Base-by-base conservation (phyloP, 2,329 filamentous ascomycete species). In the Verticillium alfalfae region DNA sequence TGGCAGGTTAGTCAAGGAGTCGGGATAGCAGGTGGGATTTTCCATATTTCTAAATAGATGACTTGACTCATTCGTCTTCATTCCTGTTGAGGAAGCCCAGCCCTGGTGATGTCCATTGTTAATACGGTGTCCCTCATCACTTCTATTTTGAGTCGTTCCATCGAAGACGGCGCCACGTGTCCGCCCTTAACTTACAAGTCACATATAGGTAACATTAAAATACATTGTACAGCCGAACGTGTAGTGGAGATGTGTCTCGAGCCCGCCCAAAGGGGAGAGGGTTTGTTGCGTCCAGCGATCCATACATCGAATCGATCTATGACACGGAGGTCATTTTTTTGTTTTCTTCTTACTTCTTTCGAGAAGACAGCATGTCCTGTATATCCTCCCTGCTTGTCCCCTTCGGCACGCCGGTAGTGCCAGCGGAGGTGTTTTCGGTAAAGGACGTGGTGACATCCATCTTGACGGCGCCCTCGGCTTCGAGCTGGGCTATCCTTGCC, bases 401-500 rank as follows among this genome's bases (percentile, higher is more conserved):
- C 22, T 70, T 70, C 18, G 64, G 52, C 2, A 59, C 58, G 34
- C 58, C 58, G 18, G 26, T 54, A 15, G 58, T 26, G 16, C 39
- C 58, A 13, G 58, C 22, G 18, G 41, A 31, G 18, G 31, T 34
- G 15, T 34, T 38, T 34, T 64, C 60, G 26, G 59, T 73, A 66
- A 79, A 79, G 37, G 68, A 70, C 1, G 74, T 71, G 45, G 70
- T 71, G 7, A 78, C 75, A 15, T 75, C 74, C 73, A 91, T 81
- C 75, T 84, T 81, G 66, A 83, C 80, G 13, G 90, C 91, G 65
- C 90, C 90, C 73, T 94, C 89, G 56, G 82, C 83, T 72, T 89
- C 83, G 69, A 97, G 84, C 72, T 87, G 86, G 69, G 90, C 88
- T 66, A 97, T 79, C 31, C 92, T 90, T 76, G 88, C 82, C 71